These are phyloP conservation scores for Lophium mytilinum DNA, from an alignment of 495 filamentous ascomycete species.

Conservation along the genomic window DNA sequence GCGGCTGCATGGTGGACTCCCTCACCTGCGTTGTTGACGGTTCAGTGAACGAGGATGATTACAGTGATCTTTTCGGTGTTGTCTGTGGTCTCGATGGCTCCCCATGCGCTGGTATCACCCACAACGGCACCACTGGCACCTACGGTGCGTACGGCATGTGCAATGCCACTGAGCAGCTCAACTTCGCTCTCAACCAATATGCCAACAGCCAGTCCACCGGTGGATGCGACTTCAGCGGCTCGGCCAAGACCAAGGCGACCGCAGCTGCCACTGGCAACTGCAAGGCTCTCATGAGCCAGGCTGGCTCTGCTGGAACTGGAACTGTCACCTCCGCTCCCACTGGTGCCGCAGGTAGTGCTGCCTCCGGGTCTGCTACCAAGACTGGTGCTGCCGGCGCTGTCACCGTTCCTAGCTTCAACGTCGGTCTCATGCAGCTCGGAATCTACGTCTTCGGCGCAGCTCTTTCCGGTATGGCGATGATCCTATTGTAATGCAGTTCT, in stretches of 20 bases:
- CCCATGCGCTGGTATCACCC: slow-evolving; percentile 61
- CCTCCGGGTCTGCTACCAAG: slow-evolving; percentile 29
- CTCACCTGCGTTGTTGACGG: slow-evolving; percentile 59
- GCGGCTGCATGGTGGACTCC: slow-evolving; percentile 69
- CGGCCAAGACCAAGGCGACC: slow-evolving; percentile 40
- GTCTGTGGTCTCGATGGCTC: slow-evolving; percentile 55
- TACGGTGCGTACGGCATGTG: slow-evolving; percentile 95
- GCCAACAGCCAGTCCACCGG: slow-evolving; percentile 44
- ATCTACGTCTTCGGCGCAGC: slow-evolving; percentile 60
- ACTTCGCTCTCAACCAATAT: slow-evolving; percentile 75
- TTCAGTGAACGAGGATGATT: slow-evolving; percentile 43
- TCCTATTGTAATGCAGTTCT: slow-evolving; percentile 53
- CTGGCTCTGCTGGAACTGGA: slow-evolving; percentile 55
- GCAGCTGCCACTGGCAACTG: slow-evolving; percentile 46
- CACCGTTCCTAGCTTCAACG: slow-evolving; percentile 46
- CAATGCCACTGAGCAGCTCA: slow-evolving; percentile 63
- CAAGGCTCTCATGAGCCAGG: slow-evolving; percentile 47
- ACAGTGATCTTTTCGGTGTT: slow-evolving; percentile 58
- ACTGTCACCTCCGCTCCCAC: slow-evolving; percentile 50
- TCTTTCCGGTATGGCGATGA: slow-evolving; percentile 63
- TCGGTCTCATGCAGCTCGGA: slow-evolving; percentile 59
- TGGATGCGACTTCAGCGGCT: slow-evolving; percentile 73
- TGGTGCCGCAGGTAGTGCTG: slow-evolving; percentile 34
- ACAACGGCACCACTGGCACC: slow-evolving; percentile 60
- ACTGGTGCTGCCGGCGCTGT: slow-evolving; percentile 36